phyloP scores from a whole-genome alignment of 148 eudicot genomes.

The Arctostaphylos glauca region DNA sequence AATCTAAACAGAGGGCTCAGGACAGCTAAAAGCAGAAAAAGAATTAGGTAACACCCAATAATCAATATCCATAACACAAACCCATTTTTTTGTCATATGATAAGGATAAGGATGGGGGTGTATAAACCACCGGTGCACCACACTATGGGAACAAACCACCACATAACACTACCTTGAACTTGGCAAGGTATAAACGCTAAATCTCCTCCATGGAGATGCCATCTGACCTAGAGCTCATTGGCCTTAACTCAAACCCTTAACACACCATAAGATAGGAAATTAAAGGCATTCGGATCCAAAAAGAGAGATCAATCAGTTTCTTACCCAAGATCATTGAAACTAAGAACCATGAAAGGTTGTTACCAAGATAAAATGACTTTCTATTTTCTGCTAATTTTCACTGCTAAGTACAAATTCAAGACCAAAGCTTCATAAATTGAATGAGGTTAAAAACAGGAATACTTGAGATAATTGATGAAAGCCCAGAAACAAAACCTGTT shows the following conservation, averaged over 20 bases:
- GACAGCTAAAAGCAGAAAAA: background rate
- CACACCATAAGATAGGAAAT: background rate
- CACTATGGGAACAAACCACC: no score
- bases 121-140: no score
- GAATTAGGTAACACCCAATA: background rate
- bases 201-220: no score
- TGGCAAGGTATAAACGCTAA: no score
- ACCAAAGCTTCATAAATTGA: background rate
- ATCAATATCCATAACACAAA: background rate
- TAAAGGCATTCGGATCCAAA: background rate
- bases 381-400: background rate
- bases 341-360: background rate
- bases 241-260: background rate
- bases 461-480: background rate
- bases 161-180: no score
- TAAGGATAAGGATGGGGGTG: no score
- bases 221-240: no score
- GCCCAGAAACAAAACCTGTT: constrained; percentile 10
- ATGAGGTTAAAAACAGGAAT: background rate
- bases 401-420: background rate
- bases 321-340: background rate
- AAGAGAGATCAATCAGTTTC: constrained; percentile 3
- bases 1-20: background rate
- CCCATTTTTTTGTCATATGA: no score
- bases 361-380: background rate